Percentiles rank a stretch among this genome's conserved stretches.
Evolutionary conservation across 202 grass and related monocot genomes (phyloP).

Genomic region (Dendrocalamus latiflorus): DNA sequence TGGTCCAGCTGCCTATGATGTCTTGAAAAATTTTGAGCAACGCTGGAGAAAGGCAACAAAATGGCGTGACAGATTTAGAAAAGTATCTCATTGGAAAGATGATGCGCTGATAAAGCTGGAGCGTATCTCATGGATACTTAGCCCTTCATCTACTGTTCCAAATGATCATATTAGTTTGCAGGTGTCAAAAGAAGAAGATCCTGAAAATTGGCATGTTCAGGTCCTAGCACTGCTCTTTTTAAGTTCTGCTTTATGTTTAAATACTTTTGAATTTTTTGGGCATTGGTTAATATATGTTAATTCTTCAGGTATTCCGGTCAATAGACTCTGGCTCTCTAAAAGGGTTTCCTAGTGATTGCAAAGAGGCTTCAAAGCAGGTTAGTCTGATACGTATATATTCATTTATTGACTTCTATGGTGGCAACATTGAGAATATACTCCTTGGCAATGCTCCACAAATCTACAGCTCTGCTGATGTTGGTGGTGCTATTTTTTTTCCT

Average conservation of each 20-base stretch:
- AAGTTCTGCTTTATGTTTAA: constrained; percentile 22
- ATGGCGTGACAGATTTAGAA: constrained; percentile 72
- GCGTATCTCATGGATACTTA: constrained; percentile 95
- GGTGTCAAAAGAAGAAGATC: constrained; percentile 62
- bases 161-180: constrained; percentile 63
- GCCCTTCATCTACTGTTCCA: constrained; percentile 57
- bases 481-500: background rate
- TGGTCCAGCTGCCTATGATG: constrained; percentile 90
- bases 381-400: background rate
- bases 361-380: constrained; percentile 65
- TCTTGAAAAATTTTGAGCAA: constrained; percentile 94
- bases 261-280: background rate
- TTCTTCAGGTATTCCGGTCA: constrained; percentile 74
- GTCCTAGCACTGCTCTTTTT: constrained; percentile 33
- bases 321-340: constrained; percentile 97
- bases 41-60: constrained; percentile 84
- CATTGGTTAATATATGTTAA: constrained; percentile 23
- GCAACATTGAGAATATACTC: constrained; percentile 1
- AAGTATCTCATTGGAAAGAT: constrained; percentile 63
- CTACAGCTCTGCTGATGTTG: background rate
- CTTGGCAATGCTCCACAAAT: background rate
- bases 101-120: constrained; percentile 91
- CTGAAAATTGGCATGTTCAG: constrained; percentile 97
- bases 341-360: constrained; percentile 74
- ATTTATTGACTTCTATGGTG: background rate